Conservation (phyloP, 1,284 basidiomycete genomes). For the Coriolopsis trogii region DNA sequence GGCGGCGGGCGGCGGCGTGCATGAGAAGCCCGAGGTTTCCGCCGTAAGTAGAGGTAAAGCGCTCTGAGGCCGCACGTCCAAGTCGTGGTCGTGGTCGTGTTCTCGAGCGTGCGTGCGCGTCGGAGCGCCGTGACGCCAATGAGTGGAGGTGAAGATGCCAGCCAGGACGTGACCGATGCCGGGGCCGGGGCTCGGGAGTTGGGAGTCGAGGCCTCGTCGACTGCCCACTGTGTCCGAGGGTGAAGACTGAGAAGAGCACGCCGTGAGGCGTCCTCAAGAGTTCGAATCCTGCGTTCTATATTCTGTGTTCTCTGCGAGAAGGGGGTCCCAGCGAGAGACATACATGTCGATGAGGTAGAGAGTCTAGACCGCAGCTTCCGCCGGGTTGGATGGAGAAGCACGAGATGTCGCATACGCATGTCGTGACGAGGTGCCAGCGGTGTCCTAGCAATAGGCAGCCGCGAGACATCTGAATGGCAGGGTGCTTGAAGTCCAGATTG, state of each 20-base stretch:
- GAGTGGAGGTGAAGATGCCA: neutral
- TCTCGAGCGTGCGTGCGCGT: conserved; percentile 1
- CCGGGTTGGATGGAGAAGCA: neutral
- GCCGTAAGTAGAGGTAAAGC: neutral
- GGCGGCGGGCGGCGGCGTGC: conserved; percentile 15
- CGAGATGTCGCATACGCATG: neutral
- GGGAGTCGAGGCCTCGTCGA: neutral
- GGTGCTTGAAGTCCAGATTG: conserved; percentile 5
- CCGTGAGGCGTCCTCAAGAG: neutral
- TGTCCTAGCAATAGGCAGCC: conserved; percentile 3
- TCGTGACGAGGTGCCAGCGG: neutral
- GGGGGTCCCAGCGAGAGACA: neutral
- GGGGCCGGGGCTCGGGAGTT: too few relatives aligned
- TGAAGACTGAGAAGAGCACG: neutral
- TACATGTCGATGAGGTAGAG: neutral
- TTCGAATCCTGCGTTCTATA: too few relatives aligned
- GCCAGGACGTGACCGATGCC: neutral
- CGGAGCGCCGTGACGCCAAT: conserved; percentile 8
- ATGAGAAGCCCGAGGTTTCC: conserved; percentile 24
- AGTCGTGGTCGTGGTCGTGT: neutral
- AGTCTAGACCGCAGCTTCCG: neutral
- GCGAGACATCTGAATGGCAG: neutral
- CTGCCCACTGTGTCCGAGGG: conserved; percentile 1
- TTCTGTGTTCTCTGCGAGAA: too few relatives aligned
- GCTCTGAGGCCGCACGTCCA: neutral